Evolutionary conservation across 2,329 filamentous ascomycete species (phyloP), one percentile per base, ranked within the genome.

Genomic region (Raffaelea arxii): DNA sequence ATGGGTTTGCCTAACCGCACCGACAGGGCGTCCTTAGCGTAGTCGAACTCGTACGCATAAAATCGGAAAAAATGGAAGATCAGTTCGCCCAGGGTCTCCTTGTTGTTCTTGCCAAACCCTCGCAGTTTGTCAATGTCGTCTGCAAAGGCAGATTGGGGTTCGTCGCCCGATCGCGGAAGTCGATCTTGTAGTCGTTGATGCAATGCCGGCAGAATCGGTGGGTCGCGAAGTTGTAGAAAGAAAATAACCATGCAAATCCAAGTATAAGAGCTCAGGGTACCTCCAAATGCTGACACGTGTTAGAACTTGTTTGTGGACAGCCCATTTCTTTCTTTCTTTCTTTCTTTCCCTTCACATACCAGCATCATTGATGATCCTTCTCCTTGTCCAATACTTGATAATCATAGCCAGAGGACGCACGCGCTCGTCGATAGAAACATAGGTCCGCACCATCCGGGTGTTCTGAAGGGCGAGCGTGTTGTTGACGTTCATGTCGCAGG

Each of bases 181-280:
- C 78, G 78, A 53, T 81, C 70, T 54, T 82, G 75, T 4, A 78
- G 72, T 21, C 78, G 74, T 58, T 89, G 82, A 61, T 97, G 92
- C 27, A 98, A 72, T 16, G 86, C 80, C 4, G 92, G 92, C 21
- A 98, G 67, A 46, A 98, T 78, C 0, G 91, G 86, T 16, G 88
- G 86, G 49, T 84, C 75, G 56, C 89, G 81, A 44, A 88, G 84
- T 65, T 98, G 92, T 23, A 98, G 75, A 59, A 97, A 98, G 55
- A 89, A 94, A 61, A 98, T 84, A 55, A 97, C 94, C 74, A 98
- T 80, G 65, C 92, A 98, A 61, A 97, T 97, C 92, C 92, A 98
- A 21, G 92, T 96, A 62, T 98, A 98, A 18, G 92, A 98, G 65
- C 91, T 97, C 50, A 98, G 74, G 6, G 92, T 98, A 48, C 88